Conservation (phyloP, 2,329 filamentous ascomycete species). For the Periconia digitata region DNA sequence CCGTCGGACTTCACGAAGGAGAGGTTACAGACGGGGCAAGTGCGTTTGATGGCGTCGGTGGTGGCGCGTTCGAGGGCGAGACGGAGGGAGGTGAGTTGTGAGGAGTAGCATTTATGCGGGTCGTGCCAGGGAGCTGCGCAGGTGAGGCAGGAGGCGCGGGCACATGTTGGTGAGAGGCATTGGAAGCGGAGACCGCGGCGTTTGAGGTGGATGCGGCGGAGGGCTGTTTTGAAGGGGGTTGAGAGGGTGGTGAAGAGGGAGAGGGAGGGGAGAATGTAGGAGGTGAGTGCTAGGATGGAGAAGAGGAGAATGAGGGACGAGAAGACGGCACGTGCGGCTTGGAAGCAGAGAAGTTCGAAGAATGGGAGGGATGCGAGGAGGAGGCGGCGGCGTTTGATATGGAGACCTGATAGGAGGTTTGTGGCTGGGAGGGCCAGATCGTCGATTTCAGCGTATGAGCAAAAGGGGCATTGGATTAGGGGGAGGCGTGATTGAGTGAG, state of each 20-base stretch:
- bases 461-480: constrained; percentile 85
- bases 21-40: constrained; percentile 87
- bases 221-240: constrained; percentile 58
- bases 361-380: constrained; percentile 30
- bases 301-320: constrained; percentile 54
- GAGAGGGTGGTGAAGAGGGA: constrained; percentile 21
- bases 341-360: constrained; percentile 33
- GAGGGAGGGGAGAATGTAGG: constrained; percentile 19
- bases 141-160: constrained; percentile 72
- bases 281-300: constrained; percentile 28
- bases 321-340: constrained; percentile 55
- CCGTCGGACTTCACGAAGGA: constrained; percentile 91
- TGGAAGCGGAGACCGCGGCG: constrained; percentile 74
- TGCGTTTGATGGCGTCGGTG: constrained; percentile 90
- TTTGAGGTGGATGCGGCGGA: constrained; percentile 69
- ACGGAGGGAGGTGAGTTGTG: constrained; percentile 70
- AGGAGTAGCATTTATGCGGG: constrained; percentile 87
- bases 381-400: constrained; percentile 35
- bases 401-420: constrained; percentile 28
- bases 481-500: constrained; percentile 73
- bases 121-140: constrained; percentile 85
- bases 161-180: constrained; percentile 72
- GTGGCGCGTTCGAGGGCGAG: constrained; percentile 91
- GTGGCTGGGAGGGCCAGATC: constrained; percentile 36
- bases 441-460: constrained; percentile 86